phyloP scores from a whole-genome alignment of 371 early-diverging fungal species.

The Nematocida sp. region DNA sequence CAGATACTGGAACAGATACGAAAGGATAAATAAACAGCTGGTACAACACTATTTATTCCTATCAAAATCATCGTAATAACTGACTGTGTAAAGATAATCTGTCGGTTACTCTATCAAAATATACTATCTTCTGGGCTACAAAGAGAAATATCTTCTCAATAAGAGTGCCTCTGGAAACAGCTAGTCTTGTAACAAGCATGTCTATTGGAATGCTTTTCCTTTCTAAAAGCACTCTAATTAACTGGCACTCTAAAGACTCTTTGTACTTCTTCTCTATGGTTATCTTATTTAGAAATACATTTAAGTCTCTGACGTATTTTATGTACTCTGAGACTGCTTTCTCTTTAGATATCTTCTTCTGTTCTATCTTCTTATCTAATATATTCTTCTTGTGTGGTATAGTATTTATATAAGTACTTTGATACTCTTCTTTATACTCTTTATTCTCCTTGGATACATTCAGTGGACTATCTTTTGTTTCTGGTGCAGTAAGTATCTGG shows the following conservation, averaged over 20 bases:
- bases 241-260: background rate
- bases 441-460: background rate
- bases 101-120: background rate
- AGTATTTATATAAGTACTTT: no score
- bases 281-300: background rate
- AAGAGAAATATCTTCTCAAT: conserved; percentile 20
- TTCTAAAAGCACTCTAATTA: background rate
- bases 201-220: background rate
- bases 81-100: no score
- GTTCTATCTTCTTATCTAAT: no score
- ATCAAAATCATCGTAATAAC: no score
- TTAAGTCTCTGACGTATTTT: background rate
- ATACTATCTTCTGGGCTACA: background rate
- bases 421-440: background rate
- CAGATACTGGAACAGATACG: conserved; percentile 1
- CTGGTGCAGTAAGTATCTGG: background rate
- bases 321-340: background rate
- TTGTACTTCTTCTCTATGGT: background rate
- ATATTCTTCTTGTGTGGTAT: no score
- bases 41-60: no score
- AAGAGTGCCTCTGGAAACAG: background rate
- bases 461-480: background rate
- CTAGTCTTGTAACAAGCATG: background rate
- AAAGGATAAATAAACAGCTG: no score
- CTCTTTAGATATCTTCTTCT: no score